These are phyloP conservation scores for Trametes elegans DNA, from an alignment of 768 basidiomycete species.

Conservation along the genomic window DNA sequence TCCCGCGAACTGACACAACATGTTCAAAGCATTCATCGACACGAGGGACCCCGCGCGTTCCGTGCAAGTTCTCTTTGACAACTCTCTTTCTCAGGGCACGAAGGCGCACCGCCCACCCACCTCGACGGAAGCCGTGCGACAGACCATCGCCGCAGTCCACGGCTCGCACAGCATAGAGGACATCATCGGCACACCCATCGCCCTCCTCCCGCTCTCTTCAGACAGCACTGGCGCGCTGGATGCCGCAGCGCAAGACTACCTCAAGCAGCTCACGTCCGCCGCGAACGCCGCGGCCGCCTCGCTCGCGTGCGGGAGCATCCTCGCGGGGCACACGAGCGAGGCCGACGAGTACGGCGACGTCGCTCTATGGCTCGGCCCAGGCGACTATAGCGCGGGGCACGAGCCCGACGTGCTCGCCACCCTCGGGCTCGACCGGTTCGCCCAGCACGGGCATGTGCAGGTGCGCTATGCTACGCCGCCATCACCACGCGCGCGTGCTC, in stretches of 20 bases:
- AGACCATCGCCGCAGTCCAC: too few species aligned
- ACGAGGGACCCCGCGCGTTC: too few species aligned
- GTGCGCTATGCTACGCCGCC: too few species aligned
- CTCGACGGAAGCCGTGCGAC: too few species aligned
- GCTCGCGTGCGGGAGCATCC: slow-evolving; percentile 47
- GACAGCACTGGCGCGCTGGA: not conserved
- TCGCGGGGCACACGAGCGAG: slow-evolving; percentile 53
- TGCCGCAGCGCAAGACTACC: not conserved
- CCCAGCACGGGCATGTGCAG: not conserved
- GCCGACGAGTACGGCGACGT: slow-evolving; percentile 56
- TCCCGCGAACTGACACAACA: too few species aligned
- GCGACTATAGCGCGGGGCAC: slow-evolving; percentile 34
- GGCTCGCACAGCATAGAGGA: too few species aligned
- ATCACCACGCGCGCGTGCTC: not conserved
- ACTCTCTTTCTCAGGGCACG: too few species aligned
- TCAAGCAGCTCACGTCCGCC: slow-evolving; percentile 33
- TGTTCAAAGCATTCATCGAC: too few species aligned
- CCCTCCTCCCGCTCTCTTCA: not conserved
- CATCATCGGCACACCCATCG: not conserved
- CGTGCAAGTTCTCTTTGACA: too few species aligned
- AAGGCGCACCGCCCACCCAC: too few species aligned
- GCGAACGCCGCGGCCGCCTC: slow-evolving; percentile 41
- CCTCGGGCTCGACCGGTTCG: slow-evolving; percentile 29
- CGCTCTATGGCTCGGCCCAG: slow-evolving; percentile 50
- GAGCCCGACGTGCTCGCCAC: slow-evolving; percentile 33